Base-by-base conservation (phyloP, 1,284 basidiomycete species). In the Ustilago shanxiensis region DNA sequence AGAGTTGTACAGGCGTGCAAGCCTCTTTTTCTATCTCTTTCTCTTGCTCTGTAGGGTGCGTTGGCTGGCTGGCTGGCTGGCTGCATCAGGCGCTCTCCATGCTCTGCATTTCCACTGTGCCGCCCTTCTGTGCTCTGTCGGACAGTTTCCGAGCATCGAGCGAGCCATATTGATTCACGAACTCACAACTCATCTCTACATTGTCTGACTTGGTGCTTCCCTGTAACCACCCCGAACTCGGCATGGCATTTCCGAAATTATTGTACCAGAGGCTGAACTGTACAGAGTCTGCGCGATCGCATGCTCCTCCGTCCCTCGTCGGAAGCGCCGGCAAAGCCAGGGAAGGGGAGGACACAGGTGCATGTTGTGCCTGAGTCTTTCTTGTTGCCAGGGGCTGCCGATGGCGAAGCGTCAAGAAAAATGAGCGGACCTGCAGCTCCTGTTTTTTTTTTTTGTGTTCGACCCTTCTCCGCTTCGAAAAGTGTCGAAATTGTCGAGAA, bases 141-240 rank as follows among this genome's bases (percentile, higher is more conserved):
- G 45, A 56, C 47, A 26, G 28, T 22, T 47, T 60, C 59, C 65
- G 59, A 67, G 33, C 59, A 60, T 67, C 54, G 65, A 56, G 65
- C 54, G 65, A 56, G 65, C 50, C 45, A 49, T 58, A 41, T 49
- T 58, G 56, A n/a, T 20, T 45, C 44, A 22, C n/a, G 6, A 16
- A 18, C 13, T 41, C 39, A 45, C 44, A 20, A 6, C 31, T 6
- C 5, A 14, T 10, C 10, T 33, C 26, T 26, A n/a, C 24, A 14
- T 24, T 24, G 6, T 49, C 20, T 37, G 29, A 35, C 39, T 50
- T 39, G 50, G 61, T 52, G 35, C 37, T 20, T 20, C 28, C 33
- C n/a, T 41, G 20, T 29, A 50, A 53, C 39, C 10, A 8, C 20
- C 33, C 11, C n/a, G n/a, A n/a, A n/a, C n/a, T n/a, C n/a, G n/a